phyloP scores from a whole-genome alignment of 2,329 filamentous ascomycete genomes.

The Colletotrichum tamarilloi region DNA sequence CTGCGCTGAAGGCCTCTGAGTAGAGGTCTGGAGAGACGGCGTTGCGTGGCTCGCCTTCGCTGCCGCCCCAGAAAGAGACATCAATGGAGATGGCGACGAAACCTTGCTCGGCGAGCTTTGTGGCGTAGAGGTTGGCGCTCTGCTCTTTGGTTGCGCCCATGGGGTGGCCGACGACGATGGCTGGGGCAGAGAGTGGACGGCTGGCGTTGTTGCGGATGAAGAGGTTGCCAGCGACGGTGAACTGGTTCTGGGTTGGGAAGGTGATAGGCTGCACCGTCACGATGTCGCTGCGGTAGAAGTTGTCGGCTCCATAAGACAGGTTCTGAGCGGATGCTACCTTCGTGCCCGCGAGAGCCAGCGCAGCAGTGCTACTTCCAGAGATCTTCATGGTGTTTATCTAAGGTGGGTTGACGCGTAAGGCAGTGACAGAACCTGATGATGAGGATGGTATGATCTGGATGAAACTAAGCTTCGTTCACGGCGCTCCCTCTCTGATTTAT shows the following conservation, averaged over 20 bases:
- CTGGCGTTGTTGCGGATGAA: conserved; percentile 6
- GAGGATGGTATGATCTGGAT: not conserved
- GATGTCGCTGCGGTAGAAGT: conserved; percentile 24
- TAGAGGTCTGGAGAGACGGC: conserved; percentile 42
- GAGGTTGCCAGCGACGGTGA: conserved; percentile 9
- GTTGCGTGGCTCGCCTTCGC: conserved; percentile 40
- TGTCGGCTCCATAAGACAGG: conserved; percentile 22
- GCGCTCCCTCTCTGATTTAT: not conserved
- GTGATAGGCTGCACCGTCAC: conserved; percentile 14
- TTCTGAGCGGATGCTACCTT: conserved; percentile 20
- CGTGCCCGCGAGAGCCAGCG: not conserved
- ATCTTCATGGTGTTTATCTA: not conserved
- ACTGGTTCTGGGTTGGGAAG: conserved; percentile 8
- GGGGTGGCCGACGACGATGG: conserved; percentile 43
- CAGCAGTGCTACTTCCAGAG: not conserved
- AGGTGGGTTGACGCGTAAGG: too few species aligned
- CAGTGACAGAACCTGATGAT: not conserved
- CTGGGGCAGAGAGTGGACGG: conserved; percentile 1
- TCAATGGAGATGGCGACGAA: conserved; percentile 43
- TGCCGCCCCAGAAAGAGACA: conserved; percentile 41
- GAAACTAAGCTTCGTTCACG: not conserved
- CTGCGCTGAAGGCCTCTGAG: conserved; percentile 44
- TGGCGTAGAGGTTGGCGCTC: conserved; percentile 45
- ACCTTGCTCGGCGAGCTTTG: conserved; percentile 39
- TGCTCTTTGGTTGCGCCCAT: conserved; percentile 46